Conservation (phyloP, 164 flowering plant genomes). For the Macadamia tetraphylla region DNA sequence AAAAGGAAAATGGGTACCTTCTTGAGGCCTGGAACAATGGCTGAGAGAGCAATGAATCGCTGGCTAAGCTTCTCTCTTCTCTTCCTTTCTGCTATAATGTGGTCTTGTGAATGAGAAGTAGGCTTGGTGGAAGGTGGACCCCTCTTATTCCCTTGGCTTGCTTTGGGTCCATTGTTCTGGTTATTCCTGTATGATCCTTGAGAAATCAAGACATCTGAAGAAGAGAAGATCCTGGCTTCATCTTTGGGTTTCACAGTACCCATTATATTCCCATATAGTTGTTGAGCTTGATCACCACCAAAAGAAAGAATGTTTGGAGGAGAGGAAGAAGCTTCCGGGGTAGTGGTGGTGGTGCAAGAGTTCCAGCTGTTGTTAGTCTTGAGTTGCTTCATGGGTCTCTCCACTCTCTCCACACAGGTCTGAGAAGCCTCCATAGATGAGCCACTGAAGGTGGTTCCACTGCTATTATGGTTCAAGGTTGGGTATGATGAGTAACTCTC, state of each 20-base stretch:
- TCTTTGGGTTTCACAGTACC: conserved; percentile 40
- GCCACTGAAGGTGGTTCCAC: conserved; percentile 13
- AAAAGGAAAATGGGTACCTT: conserved; percentile 39
- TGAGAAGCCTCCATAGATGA: conserved; percentile 17
- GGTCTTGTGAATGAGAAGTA: conserved; percentile 43
- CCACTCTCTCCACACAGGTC: not conserved
- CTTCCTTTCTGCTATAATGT: conserved; percentile 69
- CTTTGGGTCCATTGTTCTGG: conserved; percentile 27
- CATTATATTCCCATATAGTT: conserved; percentile 18
- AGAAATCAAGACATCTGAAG: conserved; percentile 24
- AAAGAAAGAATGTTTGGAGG: conserved; percentile 30
- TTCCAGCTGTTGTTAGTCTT: conserved; percentile 40
- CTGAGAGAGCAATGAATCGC: conserved; percentile 66
- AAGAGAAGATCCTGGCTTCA: conserved; percentile 25
- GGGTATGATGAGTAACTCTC: conserved; percentile 24
- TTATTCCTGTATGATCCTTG: conserved; percentile 23
- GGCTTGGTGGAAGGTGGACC: conserved; percentile 19
- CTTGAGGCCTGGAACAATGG: conserved; percentile 70
- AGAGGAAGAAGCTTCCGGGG: conserved; percentile 21
- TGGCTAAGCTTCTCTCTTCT: conserved; percentile 77
- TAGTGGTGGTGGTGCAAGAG: conserved; percentile 22
- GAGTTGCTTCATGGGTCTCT: conserved; percentile 48
- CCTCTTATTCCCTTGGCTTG: conserved; percentile 35
- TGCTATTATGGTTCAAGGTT: conserved; percentile 8
- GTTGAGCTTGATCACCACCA: conserved; percentile 1